Evolutionary conservation across 257 asterid genomes (phyloP), one percentile per base, ranked within the genome.

Genomic region (Ilex asprella): DNA sequence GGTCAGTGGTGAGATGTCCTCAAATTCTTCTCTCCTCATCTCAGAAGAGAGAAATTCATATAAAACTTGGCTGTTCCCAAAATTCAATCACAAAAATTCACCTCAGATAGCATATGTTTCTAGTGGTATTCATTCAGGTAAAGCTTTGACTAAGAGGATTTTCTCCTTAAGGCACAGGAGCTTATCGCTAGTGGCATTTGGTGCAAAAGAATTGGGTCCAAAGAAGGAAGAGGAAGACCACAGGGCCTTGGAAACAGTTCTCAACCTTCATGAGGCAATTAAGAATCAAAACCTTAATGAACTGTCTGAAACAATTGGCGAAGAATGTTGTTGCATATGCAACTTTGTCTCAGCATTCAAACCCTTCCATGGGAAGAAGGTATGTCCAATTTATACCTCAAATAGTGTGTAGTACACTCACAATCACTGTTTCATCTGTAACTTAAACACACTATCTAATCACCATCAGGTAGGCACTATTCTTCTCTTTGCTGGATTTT

Each of bases 361-460:
- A 51, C 87, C 82, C 59, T 78, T 80, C 57, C 78, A 68, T 12
- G 96, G 96, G 14, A 88, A 86, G 81, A 77, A 83, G 95, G 95
- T 83, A 71, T 7, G 27, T 21, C 27, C 50, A 44, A 44, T 44
- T 1, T 12, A 8, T 44, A 0, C 73, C 32, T 13, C 21, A 16
- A 46, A 15, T 11, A 12, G 31, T 41, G 55, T 13, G 35, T 43
- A 49, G 14, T 4, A 16, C 1, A 3, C n/a, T 10, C 10, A 1
- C 39, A 15, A 7, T 12, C 16, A 32, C 10, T 4, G 50, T 5
- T 30, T 12, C 14, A 30, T 32, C 2, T 44, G 9, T 21, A 51
- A 16, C 12, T 51, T 10, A 2, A 6, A 30, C 4, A 10, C 2
- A 6, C 3, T 9, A n/a, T n/a, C 30, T 16, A 9, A 21, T 21